Percentiles rank a stretch among this genome's conserved stretches.
phyloP scores from a whole-genome alignment of 1,284 basidiomycete genomes.

The Trichosporon sp. region DNA sequence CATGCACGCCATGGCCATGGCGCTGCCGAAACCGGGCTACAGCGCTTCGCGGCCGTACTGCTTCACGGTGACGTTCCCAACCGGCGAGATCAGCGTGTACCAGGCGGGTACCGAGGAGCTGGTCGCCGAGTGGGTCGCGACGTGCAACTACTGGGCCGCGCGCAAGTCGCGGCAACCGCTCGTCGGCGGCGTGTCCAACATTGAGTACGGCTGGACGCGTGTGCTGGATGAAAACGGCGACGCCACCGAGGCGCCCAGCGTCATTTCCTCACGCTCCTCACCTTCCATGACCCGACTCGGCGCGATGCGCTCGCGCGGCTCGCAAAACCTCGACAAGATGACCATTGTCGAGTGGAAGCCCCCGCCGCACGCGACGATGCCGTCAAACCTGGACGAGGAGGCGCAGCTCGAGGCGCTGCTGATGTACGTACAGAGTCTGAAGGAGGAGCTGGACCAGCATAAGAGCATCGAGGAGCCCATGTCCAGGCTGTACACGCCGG shows the following conservation, averaged over 20 bases:
- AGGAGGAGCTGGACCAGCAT: constrained; percentile 77
- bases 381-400: constrained; percentile 88
- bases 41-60: constrained; percentile 85
- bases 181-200: constrained; percentile 92
- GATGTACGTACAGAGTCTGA: constrained; percentile 75
- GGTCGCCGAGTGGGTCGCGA: constrained; percentile 95
- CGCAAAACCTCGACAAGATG: constrained; percentile 64
- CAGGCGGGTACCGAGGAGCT: constrained; percentile 97
- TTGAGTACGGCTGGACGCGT: constrained; percentile 98
- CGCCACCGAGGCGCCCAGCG: constrained; percentile 10
- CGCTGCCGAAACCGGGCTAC: constrained; percentile 86
- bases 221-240: constrained; percentile 24
- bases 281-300: constrained; percentile 26
- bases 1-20: constrained; percentile 83
- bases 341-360: constrained; percentile 92
- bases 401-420: constrained; percentile 81
- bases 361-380: constrained; percentile 76
- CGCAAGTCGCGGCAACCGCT: constrained; percentile 89
- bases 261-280: constrained; percentile 48
- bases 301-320: constrained; percentile 22
- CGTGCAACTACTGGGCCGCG: constrained; percentile 99
- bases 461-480: constrained; percentile 83
- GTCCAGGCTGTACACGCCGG: constrained; percentile 75
- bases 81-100: constrained; percentile 90
- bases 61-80: constrained; percentile 88